Base-by-base conservation (phyloP, 78 protist species). In the Bodo saltans region DNA sequence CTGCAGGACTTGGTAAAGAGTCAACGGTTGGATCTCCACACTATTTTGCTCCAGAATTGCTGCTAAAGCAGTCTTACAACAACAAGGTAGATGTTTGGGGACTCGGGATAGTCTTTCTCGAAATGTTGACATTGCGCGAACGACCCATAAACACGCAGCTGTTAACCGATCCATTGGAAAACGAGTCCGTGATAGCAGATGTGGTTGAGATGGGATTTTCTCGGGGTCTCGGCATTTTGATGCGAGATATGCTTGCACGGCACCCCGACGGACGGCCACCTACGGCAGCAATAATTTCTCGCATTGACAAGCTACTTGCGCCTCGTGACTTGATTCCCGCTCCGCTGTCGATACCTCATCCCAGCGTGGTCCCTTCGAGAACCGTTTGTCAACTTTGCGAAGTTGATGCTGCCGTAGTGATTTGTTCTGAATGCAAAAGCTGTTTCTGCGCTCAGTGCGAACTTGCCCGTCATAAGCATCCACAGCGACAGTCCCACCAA, bases 11-110 rank as follows among this genome's bases (percentile, higher is more conserved):
- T 25, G 37, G 74, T 27, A 21, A 38, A 12, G 29, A 3, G 47
- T 32, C 87, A 1, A 3, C 8, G 26, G 71, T 68, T 30, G 85
- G 85, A 23, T 67, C 85, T 32, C 85, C 73, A 1, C 30, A 69
- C 74, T 81, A 81, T 47, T 68, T 70, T 27, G 85, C 85, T 17
- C 85, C 85, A 28, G 85, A 81, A 35, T 34, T 81, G n/a, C 85
- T 69, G 39, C 60, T 71, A 26, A 1, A 47, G 23, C 73, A 81
- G 73, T 17, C 67, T 32, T 81, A 81, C 74, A 68, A 72, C 32
- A 68, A 81, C 74, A 81, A 81, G 33, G 41, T 81, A 37, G 85
- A 81, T 35, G 25, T 81, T 26, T 81, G 85, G 85, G 85, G 85
- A 1, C 39, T 81, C 28, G 85, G 85, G 38, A 12, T 70, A 25